These are phyloP conservation scores for Globisporangium heterothallicum DNA, from an alignment of 352 stramenopile genomes.

Conservation along the genomic window DNA sequence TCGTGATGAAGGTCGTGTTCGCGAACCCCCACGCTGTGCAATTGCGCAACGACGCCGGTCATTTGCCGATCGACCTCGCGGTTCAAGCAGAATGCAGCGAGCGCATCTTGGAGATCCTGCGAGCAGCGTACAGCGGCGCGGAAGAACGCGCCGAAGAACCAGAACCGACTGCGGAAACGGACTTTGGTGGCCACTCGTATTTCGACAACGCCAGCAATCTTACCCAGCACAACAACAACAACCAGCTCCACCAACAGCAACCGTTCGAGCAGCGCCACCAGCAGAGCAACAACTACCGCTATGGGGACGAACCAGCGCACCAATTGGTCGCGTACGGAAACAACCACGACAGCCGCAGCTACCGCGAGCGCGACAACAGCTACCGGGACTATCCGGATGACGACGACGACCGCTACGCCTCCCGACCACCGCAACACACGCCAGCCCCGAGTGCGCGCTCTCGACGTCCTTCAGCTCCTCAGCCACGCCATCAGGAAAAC, in stretches of 20 bases:
- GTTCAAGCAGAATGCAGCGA: slow-evolving; percentile 71
- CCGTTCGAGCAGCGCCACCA: slow-evolving; percentile 32
- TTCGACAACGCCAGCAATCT: slow-evolving; percentile 31
- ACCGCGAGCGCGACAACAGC: slow-evolving; percentile 16
- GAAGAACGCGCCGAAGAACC: slow-evolving; percentile 25
- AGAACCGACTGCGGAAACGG: slow-evolving; percentile 30
- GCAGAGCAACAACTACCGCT: slow-evolving; percentile 20
- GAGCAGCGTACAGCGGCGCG: slow-evolving; percentile 37
- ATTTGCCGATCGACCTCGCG: slow-evolving; percentile 68
- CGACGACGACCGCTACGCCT: slow-evolving; percentile 20
- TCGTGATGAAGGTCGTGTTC: slow-evolving; percentile 78
- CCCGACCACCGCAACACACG: slow-evolving; percentile 1
- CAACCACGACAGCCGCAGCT: slow-evolving; percentile 17
- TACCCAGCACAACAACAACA: no score
- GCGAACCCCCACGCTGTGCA: slow-evolving; percentile 70
- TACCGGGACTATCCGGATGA: slow-evolving; percentile 25
- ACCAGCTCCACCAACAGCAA: slow-evolving; percentile 27
- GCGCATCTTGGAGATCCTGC: slow-evolving; percentile 65
- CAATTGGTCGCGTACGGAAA: slow-evolving; percentile 10
- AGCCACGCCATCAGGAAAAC: slow-evolving; percentile 4
- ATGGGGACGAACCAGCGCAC: not conserved
- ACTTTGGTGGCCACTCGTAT: slow-evolving; percentile 33
- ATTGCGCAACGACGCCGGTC: slow-evolving; percentile 66
- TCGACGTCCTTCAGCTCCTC: slow-evolving; percentile 6
- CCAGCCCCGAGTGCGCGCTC: slow-evolving; percentile 4